phyloP scores from a whole-genome alignment of 1,284 basidiomycete genomes.

The Pascua sp. region DNA sequence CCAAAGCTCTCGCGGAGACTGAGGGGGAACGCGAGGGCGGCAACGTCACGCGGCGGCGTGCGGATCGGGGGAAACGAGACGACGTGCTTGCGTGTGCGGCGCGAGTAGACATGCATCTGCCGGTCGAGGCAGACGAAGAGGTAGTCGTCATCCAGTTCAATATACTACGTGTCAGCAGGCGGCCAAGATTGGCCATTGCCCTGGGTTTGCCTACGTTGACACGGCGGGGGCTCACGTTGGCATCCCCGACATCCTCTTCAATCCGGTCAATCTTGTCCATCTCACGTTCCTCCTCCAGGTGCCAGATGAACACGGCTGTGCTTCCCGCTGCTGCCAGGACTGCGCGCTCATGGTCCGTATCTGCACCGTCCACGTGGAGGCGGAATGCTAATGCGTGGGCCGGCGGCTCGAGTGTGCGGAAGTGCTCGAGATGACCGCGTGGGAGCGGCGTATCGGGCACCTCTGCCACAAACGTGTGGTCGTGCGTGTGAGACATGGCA shows the following conservation, averaged over 20 bases:
- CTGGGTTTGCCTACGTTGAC: background rate
- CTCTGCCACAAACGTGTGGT: slow-evolving; percentile 2
- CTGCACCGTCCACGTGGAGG: slow-evolving; percentile 31
- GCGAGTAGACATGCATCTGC: slow-evolving; percentile 33
- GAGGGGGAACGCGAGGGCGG: slow-evolving; percentile 6
- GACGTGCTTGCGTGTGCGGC: slow-evolving; percentile 19
- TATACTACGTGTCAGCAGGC: slow-evolving; percentile 31
- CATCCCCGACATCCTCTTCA: slow-evolving; percentile 10
- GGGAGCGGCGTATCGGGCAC: slow-evolving; percentile 18
- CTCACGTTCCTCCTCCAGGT: slow-evolving; percentile 31
- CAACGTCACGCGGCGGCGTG: background rate
- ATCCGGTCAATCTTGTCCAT: slow-evolving; percentile 25
- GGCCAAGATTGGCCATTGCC: no score
- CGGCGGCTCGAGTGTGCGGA: slow-evolving; percentile 30
- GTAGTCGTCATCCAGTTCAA: slow-evolving; percentile 46
- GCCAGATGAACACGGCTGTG: slow-evolving; percentile 34
- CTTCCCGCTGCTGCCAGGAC: slow-evolving; percentile 30
- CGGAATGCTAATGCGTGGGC: slow-evolving; percentile 34
- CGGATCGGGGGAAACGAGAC: slow-evolving; percentile 22
- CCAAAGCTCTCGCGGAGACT: slow-evolving; percentile 15
- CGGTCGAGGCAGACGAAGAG: slow-evolving; percentile 34
- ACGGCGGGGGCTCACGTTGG: slow-evolving; percentile 19
- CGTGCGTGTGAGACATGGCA: slow-evolving; percentile 17
- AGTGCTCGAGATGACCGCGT: slow-evolving; percentile 36
- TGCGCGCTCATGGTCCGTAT: slow-evolving; percentile 20